Conservation (phyloP, 2,329 filamentous ascomycete genomes). For the Penicillium griseofulvum region DNA sequence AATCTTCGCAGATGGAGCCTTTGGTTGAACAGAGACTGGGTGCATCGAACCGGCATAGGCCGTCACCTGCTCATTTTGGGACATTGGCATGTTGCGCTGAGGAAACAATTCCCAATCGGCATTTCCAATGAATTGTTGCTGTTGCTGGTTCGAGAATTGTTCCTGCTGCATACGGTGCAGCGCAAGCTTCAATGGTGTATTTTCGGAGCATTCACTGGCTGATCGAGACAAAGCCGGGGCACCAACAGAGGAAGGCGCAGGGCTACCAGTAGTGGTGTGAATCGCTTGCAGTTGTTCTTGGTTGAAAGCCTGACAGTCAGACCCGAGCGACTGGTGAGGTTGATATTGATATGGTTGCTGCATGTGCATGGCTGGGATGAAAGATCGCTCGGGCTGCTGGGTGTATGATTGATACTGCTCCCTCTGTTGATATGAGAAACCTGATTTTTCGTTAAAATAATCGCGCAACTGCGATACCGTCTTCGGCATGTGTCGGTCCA, state of each 20-base stretch:
- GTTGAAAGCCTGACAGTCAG: slow-evolving; percentile 30
- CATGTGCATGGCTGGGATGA: slow-evolving; percentile 12
- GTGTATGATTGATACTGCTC: slow-evolving; percentile 15
- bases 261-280: slow-evolving; percentile 34
- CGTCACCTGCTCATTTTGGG: slow-evolving; percentile 24
- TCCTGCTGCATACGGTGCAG: slow-evolving; percentile 34
- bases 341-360: slow-evolving; percentile 30
- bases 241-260: slow-evolving; percentile 10
- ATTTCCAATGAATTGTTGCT: slow-evolving; percentile 25
- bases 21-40: slow-evolving; percentile 41
- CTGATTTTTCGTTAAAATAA: slow-evolving; percentile 31
- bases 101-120: slow-evolving; percentile 28
- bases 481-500: slow-evolving; percentile 22
- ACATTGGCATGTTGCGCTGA: slow-evolving; percentile 20
- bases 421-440: slow-evolving; percentile 14
- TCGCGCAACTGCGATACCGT: slow-evolving; percentile 27
- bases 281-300: slow-evolving; percentile 33
- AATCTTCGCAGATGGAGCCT: slow-evolving; percentile 36
- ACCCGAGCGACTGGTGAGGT: slow-evolving; percentile 24
- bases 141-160: slow-evolving; percentile 21
- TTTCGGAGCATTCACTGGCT: slow-evolving; percentile 19
- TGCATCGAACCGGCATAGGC: slow-evolving; percentile 27
- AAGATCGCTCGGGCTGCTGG: slow-evolving; percentile 50
- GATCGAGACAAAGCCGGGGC: slow-evolving; percentile 24
- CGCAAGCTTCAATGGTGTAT: slow-evolving; percentile 23